Base-by-base conservation (phyloP, 257 asterid species). In the Solanum tarapatanum region DNA sequence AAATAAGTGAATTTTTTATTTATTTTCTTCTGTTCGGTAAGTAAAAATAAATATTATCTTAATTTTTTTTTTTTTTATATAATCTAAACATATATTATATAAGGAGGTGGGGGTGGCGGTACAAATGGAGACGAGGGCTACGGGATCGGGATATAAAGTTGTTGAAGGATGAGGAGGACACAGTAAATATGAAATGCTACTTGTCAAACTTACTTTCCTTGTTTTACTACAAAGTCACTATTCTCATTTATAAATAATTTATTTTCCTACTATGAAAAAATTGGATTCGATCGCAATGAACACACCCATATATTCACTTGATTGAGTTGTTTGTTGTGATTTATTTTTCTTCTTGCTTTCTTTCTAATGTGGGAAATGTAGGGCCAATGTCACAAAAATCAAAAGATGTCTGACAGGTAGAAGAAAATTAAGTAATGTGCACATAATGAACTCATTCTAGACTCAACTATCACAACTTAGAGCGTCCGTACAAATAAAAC, bases 401-500 rank as follows among this genome's bases (percentile, higher is more conserved):
- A 4, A 33, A 51, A 19, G 26, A 75, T 48, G 30, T 64, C 79
- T 35, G 70, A 55, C 82, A 64, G 43, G 85, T 45, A 69, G 8
- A 33, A 79, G 80, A 73, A 58, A 69, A 33, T 75, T 17, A 36
- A 26, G 84, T 7, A 73, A 87, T 90, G 92, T 84, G 89, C 86
- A 88, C 92, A 90, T 87, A 36, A 84, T 90, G 90, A 77, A 58
- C 45, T 55, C 88, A 88, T 80, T 21, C 26, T 70, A 32, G 26
- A 60, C 70, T 11, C 39, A 16, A 30, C 24, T 28, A 39, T n/a
- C 73, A 33, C 19, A 36, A 41, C 83, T 43, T 82, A 6, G 32
- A 75, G 21, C 72, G 69, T 58, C 88, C 86, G 84, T 80, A 55
- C 86, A 21, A 5, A 11, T 9, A 62, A 69, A 55, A 36, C 8